Evolutionary conservation across 345 rosid species (phyloP).

Genomic region (Excoecaria cochinchinensis): DNA sequence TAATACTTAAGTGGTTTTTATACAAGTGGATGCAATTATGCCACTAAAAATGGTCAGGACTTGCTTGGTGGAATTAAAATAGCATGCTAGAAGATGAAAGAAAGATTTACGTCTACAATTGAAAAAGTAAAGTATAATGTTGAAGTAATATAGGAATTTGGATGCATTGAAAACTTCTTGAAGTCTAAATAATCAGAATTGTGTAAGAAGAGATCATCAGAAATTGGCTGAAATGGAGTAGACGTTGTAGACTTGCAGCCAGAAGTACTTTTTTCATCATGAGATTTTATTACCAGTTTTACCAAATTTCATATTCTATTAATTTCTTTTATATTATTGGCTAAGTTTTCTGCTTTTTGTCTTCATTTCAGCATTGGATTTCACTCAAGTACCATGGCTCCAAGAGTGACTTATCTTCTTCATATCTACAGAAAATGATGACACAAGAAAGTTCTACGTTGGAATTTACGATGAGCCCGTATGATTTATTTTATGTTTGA

Average conservation of each 20-base stretch:
- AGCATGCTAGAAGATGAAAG: not conserved
- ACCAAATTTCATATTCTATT: not conserved
- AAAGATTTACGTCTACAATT: not conserved
- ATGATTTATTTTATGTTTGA: constrained; percentile 24
- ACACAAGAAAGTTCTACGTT: constrained; percentile 49
- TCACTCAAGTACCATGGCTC: constrained; percentile 71
- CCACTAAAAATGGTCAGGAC: not conserved
- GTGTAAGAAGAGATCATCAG: not conserved
- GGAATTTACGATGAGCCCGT: constrained; percentile 73
- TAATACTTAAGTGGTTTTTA: not conserved
- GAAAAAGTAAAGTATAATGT: not conserved
- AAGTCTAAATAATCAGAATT: not conserved
- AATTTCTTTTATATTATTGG: not conserved
- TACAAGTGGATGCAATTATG: not conserved
- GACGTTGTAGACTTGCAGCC: not conserved
- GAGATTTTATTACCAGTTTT: not conserved
- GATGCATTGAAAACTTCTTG: not conserved
- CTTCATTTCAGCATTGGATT: constrained; percentile 59
- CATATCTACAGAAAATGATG: constrained; percentile 58
- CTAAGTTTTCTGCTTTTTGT: constrained; percentile 6
- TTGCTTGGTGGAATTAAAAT: not conserved
- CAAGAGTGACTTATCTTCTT: constrained; percentile 59
- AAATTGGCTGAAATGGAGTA: not conserved
- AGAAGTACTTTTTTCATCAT: not conserved
- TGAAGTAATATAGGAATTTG: not conserved